Conservation (phyloP, 2,329 filamentous ascomycete genomes). For the Penicillium sp. region DNA sequence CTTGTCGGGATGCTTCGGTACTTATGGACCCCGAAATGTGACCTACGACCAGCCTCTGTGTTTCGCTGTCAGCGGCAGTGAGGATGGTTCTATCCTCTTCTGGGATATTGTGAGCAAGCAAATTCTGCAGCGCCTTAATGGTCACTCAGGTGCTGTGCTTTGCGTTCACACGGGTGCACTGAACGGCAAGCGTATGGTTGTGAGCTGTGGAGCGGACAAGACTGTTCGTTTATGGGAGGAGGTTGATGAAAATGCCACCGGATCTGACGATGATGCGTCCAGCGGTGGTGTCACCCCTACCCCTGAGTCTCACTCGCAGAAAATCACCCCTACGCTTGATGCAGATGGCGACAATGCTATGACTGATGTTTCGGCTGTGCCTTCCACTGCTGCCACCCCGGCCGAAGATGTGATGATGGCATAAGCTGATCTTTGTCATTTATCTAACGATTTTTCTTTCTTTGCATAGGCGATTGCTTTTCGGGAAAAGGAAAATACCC, state of each 20-base stretch:
- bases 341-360: conserved; percentile 20
- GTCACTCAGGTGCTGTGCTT: conserved; percentile 60
- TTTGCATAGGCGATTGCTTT: conserved; percentile 12
- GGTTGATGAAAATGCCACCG: conserved; percentile 18
- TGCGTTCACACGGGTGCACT: conserved; percentile 60
- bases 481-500: conserved; percentile 13
- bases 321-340: conserved; percentile 6
- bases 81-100: conserved; percentile 79
- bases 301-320: background rate
- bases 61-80: conserved; percentile 81
- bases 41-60: conserved; percentile 18
- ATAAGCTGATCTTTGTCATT: conserved; percentile 5
- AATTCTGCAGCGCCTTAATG: conserved; percentile 66
- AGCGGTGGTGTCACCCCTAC: background rate
- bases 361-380: conserved; percentile 16
- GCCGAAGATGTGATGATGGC: conserved; percentile 18
- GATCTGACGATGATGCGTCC: background rate
- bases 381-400: conserved; percentile 16
- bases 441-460: conserved; percentile 8
- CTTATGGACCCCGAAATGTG: conserved; percentile 53
- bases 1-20: conserved; percentile 79
- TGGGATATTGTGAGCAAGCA: conserved; percentile 91
- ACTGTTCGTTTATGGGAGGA: conserved; percentile 64
- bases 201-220: conserved; percentile 63
- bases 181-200: conserved; percentile 52